Evolutionary conservation across 1,284 basidiomycete species (phyloP).

Genomic region (Wallemia ichthyophaga): DNA sequence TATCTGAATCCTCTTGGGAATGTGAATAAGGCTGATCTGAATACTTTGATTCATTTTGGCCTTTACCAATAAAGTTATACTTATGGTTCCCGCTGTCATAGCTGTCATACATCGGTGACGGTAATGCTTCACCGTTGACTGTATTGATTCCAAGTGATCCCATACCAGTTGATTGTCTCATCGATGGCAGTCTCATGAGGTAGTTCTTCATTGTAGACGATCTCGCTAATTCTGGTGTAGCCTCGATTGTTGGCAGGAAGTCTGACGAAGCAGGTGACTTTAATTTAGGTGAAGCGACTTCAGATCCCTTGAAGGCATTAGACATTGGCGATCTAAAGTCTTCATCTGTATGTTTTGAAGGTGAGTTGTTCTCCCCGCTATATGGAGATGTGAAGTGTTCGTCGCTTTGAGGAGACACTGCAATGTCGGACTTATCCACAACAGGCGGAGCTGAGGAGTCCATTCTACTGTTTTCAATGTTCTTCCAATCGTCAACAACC

Average conservation of each 20-base stretch:
- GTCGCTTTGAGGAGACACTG: not conserved
- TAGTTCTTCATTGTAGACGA: not conserved
- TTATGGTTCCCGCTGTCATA: not conserved
- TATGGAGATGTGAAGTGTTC: not conserved
- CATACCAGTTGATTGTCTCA: not conserved
- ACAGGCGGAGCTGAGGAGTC: not conserved
- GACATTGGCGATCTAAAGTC: not conserved
- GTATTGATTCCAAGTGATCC: not conserved
- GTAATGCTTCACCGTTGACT: not conserved
- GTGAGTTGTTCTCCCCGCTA: not conserved
- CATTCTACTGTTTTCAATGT: not conserved
- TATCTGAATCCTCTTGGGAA: not conserved
- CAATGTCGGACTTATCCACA: not conserved
- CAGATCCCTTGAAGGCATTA: not conserved
- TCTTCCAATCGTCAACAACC: not conserved
- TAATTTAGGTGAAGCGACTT: not conserved
- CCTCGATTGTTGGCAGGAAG: not conserved
- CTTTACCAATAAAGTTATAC: not conserved
- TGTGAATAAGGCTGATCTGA: not conserved
- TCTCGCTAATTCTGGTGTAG: not conserved
- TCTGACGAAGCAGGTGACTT: not conserved
- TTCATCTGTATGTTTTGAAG: not conserved
- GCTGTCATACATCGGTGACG: not conserved
- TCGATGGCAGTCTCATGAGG: not conserved
- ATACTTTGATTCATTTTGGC: not conserved